Conservation (phyloP, 106 monocot species). For the Platanthera guangdongensis region DNA sequence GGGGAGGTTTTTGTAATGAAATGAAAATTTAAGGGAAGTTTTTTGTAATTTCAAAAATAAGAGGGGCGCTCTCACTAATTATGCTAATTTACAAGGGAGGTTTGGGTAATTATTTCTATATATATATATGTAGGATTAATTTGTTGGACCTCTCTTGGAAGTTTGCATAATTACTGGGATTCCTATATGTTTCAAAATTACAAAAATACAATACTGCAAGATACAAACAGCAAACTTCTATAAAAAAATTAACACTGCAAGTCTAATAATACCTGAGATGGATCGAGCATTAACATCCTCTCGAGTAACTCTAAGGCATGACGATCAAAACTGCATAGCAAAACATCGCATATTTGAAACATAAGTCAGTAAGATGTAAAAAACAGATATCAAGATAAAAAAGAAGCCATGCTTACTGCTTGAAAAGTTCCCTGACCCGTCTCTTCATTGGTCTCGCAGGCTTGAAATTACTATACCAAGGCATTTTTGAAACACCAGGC, state of each 20-base stretch:
- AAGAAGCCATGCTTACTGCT: slow-evolving; percentile 47
- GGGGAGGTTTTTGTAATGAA: too few species aligned
- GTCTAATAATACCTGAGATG: slow-evolving; percentile 54
- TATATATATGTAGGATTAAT: too few species aligned
- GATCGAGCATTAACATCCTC: slow-evolving; percentile 93
- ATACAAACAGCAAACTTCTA: not conserved
- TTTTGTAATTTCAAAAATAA: too few species aligned
- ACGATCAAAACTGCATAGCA: slow-evolving; percentile 71
- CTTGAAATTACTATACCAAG: slow-evolving; percentile 91
- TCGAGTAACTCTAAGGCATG: slow-evolving; percentile 90
- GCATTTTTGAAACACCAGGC: slow-evolving; percentile 91
- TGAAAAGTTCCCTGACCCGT: slow-evolving; percentile 79
- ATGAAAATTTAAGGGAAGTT: too few species aligned
- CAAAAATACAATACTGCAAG: too few species aligned
- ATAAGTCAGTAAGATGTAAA: not conserved
- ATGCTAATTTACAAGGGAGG: too few species aligned
- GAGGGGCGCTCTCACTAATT: too few species aligned
- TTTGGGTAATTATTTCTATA: too few species aligned
- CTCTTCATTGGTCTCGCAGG: slow-evolving; percentile 71
- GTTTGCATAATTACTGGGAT: too few species aligned
- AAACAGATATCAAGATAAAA: not conserved
- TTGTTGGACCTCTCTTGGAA: too few species aligned
- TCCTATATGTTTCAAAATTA: too few species aligned
- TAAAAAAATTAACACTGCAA: not conserved
- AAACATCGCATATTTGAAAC: not conserved